phyloP scores from a whole-genome alignment of 2,329 filamentous ascomycete species.

The Ambrosiella beaveri region DNA sequence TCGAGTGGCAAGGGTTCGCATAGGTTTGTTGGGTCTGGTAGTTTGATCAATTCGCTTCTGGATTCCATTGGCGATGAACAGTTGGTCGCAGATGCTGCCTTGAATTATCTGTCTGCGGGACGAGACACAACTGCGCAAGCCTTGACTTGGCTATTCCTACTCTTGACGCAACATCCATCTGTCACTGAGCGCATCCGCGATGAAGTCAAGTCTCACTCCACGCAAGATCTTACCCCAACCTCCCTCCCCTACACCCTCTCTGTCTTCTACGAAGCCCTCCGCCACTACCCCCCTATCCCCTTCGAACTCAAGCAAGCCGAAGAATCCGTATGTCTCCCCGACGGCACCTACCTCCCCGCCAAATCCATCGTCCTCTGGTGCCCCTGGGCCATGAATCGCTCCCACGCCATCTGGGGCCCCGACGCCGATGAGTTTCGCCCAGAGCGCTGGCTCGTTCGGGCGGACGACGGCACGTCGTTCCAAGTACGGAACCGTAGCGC shows the following conservation, averaged over 20 bases:
- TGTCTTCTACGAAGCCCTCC: slow-evolving; percentile 43
- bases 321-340: slow-evolving; percentile 34
- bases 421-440: slow-evolving; percentile 40
- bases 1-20: no score
- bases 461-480: slow-evolving; percentile 18
- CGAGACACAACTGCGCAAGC: slow-evolving; percentile 49
- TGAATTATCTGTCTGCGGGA: slow-evolving; percentile 49
- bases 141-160: slow-evolving; percentile 46
- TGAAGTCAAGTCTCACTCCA: slow-evolving; percentile 14
- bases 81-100: slow-evolving; percentile 44
- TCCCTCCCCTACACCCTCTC: slow-evolving; percentile 40
- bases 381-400: slow-evolving; percentile 46
- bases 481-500: slow-evolving; percentile 27
- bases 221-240: slow-evolving; percentile 1
- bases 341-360: slow-evolving; percentile 39
- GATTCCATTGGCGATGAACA: slow-evolving; percentile 35
- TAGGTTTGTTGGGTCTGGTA: slow-evolving; percentile 21
- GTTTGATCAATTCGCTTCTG: slow-evolving; percentile 42
- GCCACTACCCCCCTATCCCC: slow-evolving; percentile 46
- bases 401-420: slow-evolving; percentile 35
- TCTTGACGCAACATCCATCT: slow-evolving; percentile 34
- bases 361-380: slow-evolving; percentile 43
- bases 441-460: slow-evolving; percentile 32
- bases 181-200: slow-evolving; percentile 24
- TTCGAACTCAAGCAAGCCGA: slow-evolving; percentile 48